A percentile compares a stretch with the other conserved stretches of the same genome.
Conservation (phyloP, 2,329 filamentous ascomycete genomes). For the Rutstroemia sp. region DNA sequence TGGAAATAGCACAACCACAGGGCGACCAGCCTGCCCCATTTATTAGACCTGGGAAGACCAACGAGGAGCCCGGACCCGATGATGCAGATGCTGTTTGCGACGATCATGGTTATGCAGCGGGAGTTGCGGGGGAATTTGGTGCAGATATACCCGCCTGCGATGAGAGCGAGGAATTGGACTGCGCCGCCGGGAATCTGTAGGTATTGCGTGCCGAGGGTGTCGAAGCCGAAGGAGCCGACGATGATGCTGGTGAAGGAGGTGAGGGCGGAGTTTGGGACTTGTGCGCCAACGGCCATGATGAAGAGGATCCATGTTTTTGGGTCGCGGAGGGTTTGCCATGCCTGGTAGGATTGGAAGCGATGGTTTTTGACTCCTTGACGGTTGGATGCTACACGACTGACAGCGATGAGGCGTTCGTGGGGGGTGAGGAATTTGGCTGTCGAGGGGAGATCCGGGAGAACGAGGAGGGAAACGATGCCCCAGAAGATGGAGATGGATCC, state of each 20-base stretch:
- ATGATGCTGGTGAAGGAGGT: constrained; percentile 37
- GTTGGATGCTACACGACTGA: constrained; percentile 44
- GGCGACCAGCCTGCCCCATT: constrained; percentile 50
- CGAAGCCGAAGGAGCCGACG: constrained; percentile 26
- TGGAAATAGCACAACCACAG: constrained; percentile 51
- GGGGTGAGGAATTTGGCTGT: constrained; percentile 52
- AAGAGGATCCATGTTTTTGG: constrained; percentile 54
- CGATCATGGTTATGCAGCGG: constrained; percentile 47
- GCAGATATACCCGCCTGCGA: constrained; percentile 44
- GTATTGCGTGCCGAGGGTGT: constrained; percentile 45
- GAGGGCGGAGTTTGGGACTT: constrained; percentile 49
- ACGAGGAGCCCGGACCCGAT: constrained; percentile 44
- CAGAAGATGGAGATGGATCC: constrained; percentile 45
- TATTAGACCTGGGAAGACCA: constrained; percentile 40
- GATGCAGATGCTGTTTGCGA: constrained; percentile 48
- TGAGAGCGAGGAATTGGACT: constrained; percentile 46
- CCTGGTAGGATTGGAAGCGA: constrained; percentile 39
- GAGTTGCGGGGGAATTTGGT: constrained; percentile 42
- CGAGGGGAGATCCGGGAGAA: constrained; percentile 55
- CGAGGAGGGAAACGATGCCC: constrained; percentile 47
- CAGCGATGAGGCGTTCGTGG: constrained; percentile 47
- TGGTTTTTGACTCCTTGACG: constrained; percentile 46
- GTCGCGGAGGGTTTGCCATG: constrained; percentile 41
- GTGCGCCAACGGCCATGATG: constrained; percentile 41
- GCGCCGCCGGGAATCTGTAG: constrained; percentile 54